Evolutionary conservation across 2,329 filamentous ascomycete genomes (phyloP).

Genomic region (Aspergillus floridensis): DNA sequence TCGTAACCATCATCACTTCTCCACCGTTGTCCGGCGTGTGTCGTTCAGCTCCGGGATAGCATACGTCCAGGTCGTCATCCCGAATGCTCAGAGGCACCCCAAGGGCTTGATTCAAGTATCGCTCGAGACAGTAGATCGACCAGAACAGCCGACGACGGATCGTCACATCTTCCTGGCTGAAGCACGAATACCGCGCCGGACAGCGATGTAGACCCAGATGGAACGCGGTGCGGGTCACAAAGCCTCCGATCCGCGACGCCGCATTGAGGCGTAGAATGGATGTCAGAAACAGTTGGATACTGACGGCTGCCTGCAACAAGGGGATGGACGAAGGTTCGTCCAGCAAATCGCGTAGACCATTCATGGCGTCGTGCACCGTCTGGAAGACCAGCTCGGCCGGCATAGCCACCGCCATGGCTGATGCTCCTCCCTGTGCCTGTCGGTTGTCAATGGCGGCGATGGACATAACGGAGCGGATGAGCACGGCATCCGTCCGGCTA

Average conservation of each 20-base stretch:
- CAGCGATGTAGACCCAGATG: conserved; percentile 60
- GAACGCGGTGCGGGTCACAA: conserved; percentile 56
- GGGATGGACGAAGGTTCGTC: conserved; percentile 49
- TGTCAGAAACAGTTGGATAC: conserved; percentile 55
- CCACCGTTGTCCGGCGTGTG: conserved; percentile 30
- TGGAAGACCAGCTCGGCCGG: conserved; percentile 49
- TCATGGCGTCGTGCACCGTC: conserved; percentile 51
- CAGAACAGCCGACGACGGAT: conserved; percentile 56
- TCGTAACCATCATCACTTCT: not conserved
- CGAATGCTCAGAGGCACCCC: conserved; percentile 55
- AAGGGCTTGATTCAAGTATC: conserved; percentile 56
- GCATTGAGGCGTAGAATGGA: conserved; percentile 58
- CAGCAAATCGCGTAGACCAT: conserved; percentile 49
- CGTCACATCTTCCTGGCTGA: conserved; percentile 47
- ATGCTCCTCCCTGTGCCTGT: conserved; percentile 32
- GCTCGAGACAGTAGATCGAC: conserved; percentile 56
- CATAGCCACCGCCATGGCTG: conserved; percentile 29
- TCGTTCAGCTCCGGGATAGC: conserved; percentile 51
- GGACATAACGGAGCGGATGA: conserved; percentile 52
- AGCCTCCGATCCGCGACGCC: conserved; percentile 55
- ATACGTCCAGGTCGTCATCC: conserved; percentile 60
- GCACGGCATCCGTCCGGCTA: conserved; percentile 39
- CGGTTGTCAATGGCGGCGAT: conserved; percentile 55
- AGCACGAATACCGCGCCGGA: conserved; percentile 52
- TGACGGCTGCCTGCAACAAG: conserved; percentile 52